phyloP scores from a whole-genome alignment of 2,329 filamentous ascomycete genomes.

The Fusarium musae region DNA sequence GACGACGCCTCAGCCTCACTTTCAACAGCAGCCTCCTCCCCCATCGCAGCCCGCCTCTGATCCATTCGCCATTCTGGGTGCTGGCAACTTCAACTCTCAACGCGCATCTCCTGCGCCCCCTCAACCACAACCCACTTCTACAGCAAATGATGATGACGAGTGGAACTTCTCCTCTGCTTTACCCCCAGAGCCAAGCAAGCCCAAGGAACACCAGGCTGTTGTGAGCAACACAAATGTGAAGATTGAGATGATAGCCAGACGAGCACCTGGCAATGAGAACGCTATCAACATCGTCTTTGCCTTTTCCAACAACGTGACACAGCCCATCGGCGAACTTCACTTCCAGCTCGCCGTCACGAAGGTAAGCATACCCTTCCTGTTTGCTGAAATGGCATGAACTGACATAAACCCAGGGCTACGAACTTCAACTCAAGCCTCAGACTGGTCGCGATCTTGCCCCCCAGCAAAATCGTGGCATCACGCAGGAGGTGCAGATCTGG shows the following conservation, averaged over 20 bases:
- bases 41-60: slow-evolving; percentile 58
- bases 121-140: slow-evolving; percentile 43
- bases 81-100: slow-evolving; percentile 38
- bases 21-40: slow-evolving; percentile 59
- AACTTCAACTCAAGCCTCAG: slow-evolving; percentile 85
- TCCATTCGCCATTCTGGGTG: slow-evolving; percentile 64
- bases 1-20: slow-evolving; percentile 62
- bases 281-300: slow-evolving; percentile 76
- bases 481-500: slow-evolving; percentile 80
- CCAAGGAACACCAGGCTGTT: slow-evolving; percentile 70
- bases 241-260: slow-evolving; percentile 77
- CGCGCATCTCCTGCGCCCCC: slow-evolving; percentile 44
- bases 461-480: slow-evolving; percentile 78
- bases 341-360: slow-evolving; percentile 95
- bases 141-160: slow-evolving; percentile 79
- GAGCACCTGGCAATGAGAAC: slow-evolving; percentile 63
- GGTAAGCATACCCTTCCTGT: slow-evolving; percentile 60
- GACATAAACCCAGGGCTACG: slow-evolving; percentile 70
- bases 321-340: slow-evolving; percentile 81
- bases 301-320: slow-evolving; percentile 84
- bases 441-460: slow-evolving; percentile 81
- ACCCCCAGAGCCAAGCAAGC: slow-evolving; percentile 68
- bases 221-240: slow-evolving; percentile 77
- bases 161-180: slow-evolving; percentile 93
- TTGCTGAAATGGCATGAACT: not conserved